phyloP scores from a whole-genome alignment of 345 rosid genomes.

The Eucalyptus cloeziana region DNA sequence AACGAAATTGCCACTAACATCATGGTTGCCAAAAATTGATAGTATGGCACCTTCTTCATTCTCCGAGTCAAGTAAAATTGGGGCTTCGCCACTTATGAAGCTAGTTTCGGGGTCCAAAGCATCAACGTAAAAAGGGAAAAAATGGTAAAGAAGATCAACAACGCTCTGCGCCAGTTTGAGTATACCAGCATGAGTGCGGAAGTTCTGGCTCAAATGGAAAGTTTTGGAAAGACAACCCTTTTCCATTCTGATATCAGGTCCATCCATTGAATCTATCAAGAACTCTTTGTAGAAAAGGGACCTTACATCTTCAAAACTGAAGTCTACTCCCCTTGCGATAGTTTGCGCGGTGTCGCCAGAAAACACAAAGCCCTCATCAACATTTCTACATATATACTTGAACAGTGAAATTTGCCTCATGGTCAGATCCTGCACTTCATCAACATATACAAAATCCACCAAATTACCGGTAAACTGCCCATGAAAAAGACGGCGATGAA shows the following conservation, averaged over 20 bases:
- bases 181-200: constrained; percentile 40
- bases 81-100: constrained; percentile 32
- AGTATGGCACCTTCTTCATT: constrained; percentile 14
- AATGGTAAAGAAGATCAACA: constrained; percentile 30
- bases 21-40: neutral
- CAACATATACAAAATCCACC: constrained; percentile 42
- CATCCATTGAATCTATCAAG: neutral
- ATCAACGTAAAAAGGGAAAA: constrained; percentile 26
- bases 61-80: constrained; percentile 20
- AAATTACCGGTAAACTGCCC: constrained; percentile 13
- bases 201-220: constrained; percentile 33
- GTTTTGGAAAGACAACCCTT: constrained; percentile 15
- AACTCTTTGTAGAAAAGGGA: constrained; percentile 30
- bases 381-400: constrained; percentile 26
- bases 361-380: constrained; percentile 36
- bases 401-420: constrained; percentile 42
- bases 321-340: constrained; percentile 35
- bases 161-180: constrained; percentile 41
- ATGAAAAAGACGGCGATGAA: constrained; percentile 21
- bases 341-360: constrained; percentile 39
- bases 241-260: neutral
- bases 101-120: constrained; percentile 21
- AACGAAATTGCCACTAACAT: neutral
- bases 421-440: constrained; percentile 58
- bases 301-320: constrained; percentile 35